Evolutionary conservation across 2,329 filamentous ascomycete genomes (phyloP).

Genomic region (Fusarium caatingaense): DNA sequence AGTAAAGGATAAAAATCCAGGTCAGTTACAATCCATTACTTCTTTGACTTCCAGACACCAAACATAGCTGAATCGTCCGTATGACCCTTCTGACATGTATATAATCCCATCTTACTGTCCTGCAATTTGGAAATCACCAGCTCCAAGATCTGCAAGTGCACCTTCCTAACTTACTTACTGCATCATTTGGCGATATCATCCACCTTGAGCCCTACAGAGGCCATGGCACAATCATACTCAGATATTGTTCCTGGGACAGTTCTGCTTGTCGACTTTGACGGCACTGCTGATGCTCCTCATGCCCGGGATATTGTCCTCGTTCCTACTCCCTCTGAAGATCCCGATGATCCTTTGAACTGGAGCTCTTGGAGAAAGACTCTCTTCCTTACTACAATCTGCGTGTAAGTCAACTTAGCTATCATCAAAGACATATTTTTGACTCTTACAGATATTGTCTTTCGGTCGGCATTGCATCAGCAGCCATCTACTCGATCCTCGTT

Average conservation of each 20-base stretch:
- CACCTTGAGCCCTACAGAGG: too few species aligned
- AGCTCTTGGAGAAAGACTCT: not conserved
- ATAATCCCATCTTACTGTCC: too few species aligned
- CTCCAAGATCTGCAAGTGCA: too few species aligned
- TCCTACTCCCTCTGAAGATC: conserved; percentile 1
- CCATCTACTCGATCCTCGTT: not conserved
- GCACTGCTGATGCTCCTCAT: conserved; percentile 34
- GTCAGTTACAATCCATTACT: too few species aligned
- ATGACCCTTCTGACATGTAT: too few species aligned
- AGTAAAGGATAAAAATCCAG: too few species aligned
- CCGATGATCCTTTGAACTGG: conserved; percentile 11
- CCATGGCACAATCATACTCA: not conserved
- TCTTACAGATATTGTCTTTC: not conserved
- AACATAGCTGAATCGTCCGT: too few species aligned
- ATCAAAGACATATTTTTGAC: too few species aligned
- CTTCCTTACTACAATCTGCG: not conserved
- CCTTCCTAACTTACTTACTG: too few species aligned
- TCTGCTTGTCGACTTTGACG: conserved; percentile 38
- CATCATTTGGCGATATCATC: too few species aligned
- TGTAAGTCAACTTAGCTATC: not conserved
- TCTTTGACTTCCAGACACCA: too few species aligned
- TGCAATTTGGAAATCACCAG: too few species aligned
- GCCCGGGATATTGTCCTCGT: conserved; percentile 27
- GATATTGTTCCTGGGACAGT: conserved; percentile 32
- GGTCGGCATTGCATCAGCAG: not conserved